phyloP scores from a whole-genome alignment of 768 basidiomycete genomes.

The Psilocybe cyanescens region DNA sequence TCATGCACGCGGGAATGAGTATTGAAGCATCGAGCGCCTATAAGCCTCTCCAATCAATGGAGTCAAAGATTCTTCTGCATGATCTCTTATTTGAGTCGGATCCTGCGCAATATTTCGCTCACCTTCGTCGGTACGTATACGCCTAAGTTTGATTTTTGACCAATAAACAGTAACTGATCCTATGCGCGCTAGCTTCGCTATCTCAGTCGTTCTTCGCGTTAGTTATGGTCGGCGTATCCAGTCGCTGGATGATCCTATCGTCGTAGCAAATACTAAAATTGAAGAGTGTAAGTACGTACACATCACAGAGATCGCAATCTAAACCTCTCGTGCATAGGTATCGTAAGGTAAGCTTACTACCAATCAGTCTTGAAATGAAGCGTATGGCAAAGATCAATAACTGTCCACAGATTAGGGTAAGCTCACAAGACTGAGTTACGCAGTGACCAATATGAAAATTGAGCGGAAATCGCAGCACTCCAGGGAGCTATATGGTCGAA shows the following conservation, averaged over 20 bases:
- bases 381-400: not conserved
- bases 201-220: constrained; percentile 26
- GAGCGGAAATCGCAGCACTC: constrained; percentile 6
- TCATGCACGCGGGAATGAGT: constrained; percentile 30
- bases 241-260: constrained; percentile 25
- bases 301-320: not conserved
- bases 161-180: not conserved
- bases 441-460: not conserved
- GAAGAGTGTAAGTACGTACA: constrained; percentile 22
- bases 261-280: constrained; percentile 23
- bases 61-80: constrained; percentile 24
- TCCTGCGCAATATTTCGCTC: constrained; percentile 13
- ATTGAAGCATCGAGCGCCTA: constrained; percentile 28
- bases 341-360: not conserved
- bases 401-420: not conserved
- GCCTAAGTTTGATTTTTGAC: not conserved
- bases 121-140: constrained; percentile 23
- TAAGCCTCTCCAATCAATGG: constrained; percentile 26
- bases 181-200: constrained; percentile 21
- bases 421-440: not conserved
- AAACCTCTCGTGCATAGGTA: not conserved
- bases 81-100: constrained; percentile 23
- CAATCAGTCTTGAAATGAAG: not conserved
- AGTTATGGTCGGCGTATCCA: constrained; percentile 28
- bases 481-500: constrained; percentile 23